Percentiles rank a stretch among this genome's conserved stretches.
These are phyloP conservation scores for Cladosporium austrohemisphaericum DNA, from an alignment of 2,329 filamentous ascomycete species.

Conservation along the genomic window DNA sequence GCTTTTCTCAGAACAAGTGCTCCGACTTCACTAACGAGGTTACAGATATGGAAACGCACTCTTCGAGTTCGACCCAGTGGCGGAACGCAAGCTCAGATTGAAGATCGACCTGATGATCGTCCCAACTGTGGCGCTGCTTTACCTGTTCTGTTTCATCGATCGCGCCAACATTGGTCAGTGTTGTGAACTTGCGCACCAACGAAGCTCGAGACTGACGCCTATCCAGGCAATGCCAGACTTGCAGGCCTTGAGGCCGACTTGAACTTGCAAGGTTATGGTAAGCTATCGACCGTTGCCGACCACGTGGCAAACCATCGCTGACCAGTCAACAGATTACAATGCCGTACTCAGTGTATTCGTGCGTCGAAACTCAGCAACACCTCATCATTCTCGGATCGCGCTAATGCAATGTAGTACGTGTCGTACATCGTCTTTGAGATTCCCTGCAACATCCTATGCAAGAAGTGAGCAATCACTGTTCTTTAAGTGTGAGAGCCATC, in stretches of 20 bases:
- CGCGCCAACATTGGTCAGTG: slow-evolving; percentile 65
- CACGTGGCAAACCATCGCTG: neutral
- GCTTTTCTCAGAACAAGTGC: slow-evolving; percentile 11
- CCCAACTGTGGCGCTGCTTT: slow-evolving; percentile 63
- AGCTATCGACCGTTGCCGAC: slow-evolving; percentile 7
- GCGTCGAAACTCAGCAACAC: neutral
- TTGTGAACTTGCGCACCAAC: neutral
- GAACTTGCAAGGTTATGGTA: slow-evolving; percentile 52
- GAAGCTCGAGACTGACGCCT: neutral
- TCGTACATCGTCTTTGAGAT: slow-evolving; percentile 72
- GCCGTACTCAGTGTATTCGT: slow-evolving; percentile 50
- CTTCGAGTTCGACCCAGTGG: slow-evolving; percentile 53
- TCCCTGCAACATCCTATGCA: slow-evolving; percentile 65
- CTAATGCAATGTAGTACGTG: slow-evolving; percentile 58
- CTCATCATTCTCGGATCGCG: neutral
- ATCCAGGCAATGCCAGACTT: slow-evolving; percentile 66
- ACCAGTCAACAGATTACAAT: slow-evolving; percentile 55
- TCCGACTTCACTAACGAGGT: slow-evolving; percentile 10
- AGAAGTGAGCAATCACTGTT: too few relatives aligned
- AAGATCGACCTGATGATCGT: slow-evolving; percentile 64
- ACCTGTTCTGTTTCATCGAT: slow-evolving; percentile 72
- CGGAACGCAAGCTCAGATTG: slow-evolving; percentile 55
- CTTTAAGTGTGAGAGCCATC: too few relatives aligned
- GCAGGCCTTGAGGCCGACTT: slow-evolving; percentile 58
- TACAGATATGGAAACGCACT: slow-evolving; percentile 49